Base-by-base conservation (phyloP, 805 yeast species). In the Myxozyma lipomycoides region DNA sequence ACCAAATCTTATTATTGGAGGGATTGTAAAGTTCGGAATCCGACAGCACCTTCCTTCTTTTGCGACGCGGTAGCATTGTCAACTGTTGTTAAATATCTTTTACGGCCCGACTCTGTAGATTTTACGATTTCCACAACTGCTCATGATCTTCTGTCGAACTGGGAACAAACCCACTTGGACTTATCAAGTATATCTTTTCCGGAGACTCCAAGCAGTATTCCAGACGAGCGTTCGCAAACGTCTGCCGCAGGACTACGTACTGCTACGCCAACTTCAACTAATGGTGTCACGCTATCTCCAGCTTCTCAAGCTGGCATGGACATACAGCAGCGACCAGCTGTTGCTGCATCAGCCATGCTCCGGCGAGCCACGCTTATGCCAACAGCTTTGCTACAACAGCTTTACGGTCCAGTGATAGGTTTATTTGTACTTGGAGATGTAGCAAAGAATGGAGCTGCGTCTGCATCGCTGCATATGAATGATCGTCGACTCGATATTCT, bases 361-460 rank as follows among this genome's bases (percentile, higher is more conserved):
- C 12, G 32, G 12, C 25, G 34, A 6, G 37, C 41, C 3, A 41
- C 36, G 4, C 34, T 49, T 10, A 45, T 49, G 12, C 45, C 53
- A 15, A 45, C 42, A 15, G 23, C 49, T 10, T 10, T 49, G 36
- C 34, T 49, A 18, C 53, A 45, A 35, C 46, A 45, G 12, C 18
- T 49, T n/a, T 49, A 49, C 41, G 53, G 48, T 15, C 45, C 53
- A 17, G 53, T 49, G 6, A 46, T 49, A 19, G 48, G 53, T 22
- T 46, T 49, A 17, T 45, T 49, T 24, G 53, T 49, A 2, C 34
- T 49, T 15, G 53, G 12, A 9, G 12, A 34, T 34, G 38, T 43
- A 23, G 36, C 23, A 9, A 23, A 22, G 6, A 28, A 38, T 4
- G 34, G 43, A 19, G 35, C 44, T 5, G 36, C 30, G 24, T 48